Evolutionary conservation across 2,329 filamentous ascomycete genomes (phyloP).

Genomic region (Aspergillus ochraceoroseus): DNA sequence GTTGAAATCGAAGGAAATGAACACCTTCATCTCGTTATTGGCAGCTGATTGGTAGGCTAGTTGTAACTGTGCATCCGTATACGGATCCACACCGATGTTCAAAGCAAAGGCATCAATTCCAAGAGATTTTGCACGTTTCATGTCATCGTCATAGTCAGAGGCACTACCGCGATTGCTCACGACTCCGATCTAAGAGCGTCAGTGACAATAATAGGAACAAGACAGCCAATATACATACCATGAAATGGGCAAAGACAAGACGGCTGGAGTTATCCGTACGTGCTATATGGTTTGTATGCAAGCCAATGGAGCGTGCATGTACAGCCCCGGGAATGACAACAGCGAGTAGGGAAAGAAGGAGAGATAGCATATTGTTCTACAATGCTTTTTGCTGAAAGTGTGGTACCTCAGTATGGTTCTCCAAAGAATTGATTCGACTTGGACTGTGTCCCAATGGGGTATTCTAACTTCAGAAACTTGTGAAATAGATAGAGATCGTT

Average conservation of each 20-base stretch:
- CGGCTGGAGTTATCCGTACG: not conserved
- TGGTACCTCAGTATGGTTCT: not conserved
- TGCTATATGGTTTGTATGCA: not conserved
- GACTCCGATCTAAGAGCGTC: constrained; percentile 41
- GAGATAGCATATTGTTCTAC: not conserved
- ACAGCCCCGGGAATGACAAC: not conserved
- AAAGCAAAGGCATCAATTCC: constrained; percentile 50
- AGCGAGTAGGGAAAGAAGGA: not conserved
- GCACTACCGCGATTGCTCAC: constrained; percentile 42
- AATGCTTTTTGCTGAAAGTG: not conserved
- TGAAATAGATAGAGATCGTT: not conserved
- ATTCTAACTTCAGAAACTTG: no score
- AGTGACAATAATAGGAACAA: no score
- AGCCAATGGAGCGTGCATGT: not conserved
- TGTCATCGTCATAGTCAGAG: constrained; percentile 47
- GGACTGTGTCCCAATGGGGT: no score
- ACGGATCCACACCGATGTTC: constrained; percentile 47
- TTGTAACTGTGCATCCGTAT: constrained; percentile 45
- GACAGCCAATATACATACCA: not conserved
- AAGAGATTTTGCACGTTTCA: constrained; percentile 43
- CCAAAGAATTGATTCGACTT: no score
- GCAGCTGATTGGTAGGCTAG: constrained; percentile 50
- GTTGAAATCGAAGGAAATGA: constrained; percentile 56
- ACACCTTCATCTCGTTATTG: constrained; percentile 49
- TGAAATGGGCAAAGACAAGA: constrained; percentile 2